Evolutionary conservation across 108 stramenopile species (phyloP).

Genomic region (Pseudonitzschia pungens): DNA sequence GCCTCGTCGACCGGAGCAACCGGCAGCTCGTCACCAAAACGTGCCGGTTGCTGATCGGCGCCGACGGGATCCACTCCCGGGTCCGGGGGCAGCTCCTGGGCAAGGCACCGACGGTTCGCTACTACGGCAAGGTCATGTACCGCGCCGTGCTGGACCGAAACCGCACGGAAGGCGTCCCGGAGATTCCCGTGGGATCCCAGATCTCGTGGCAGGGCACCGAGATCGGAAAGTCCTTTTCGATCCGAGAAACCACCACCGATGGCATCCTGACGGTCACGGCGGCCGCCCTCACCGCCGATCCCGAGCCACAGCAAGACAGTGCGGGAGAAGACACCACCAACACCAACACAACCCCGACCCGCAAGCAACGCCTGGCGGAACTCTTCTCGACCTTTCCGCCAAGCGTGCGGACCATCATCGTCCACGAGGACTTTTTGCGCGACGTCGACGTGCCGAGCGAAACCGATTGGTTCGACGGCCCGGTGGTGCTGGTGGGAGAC

Average conservation of each 20-base stretch:
- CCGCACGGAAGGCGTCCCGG: not conserved
- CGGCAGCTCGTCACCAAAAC: not conserved
- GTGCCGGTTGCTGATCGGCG: not conserved
- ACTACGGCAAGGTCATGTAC: conserved; percentile 3
- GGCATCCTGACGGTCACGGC: conserved; percentile 3
- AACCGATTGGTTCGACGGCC: conserved; percentile 27
- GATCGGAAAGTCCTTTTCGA: not conserved
- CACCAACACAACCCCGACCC: not conserved
- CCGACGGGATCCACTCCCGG: not conserved
- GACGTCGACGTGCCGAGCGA: conserved; percentile 52
- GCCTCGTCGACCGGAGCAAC: not conserved
- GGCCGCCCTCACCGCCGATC: not conserved
- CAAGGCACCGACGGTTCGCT: not conserved
- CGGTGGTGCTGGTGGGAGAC: conserved; percentile 76
- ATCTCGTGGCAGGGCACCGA: not conserved
- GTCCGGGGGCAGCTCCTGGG: not conserved
- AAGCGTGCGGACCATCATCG: not conserved
- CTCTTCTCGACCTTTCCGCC: not conserved
- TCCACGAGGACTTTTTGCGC: conserved; percentile 17
- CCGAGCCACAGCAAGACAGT: not conserved
- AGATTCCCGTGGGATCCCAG: not conserved
- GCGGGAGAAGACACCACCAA: not conserved
- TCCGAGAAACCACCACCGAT: not conserved
- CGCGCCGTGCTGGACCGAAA: not conserved
- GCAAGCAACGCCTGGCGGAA: not conserved